These are phyloP conservation scores for Vigna angularis DNA, from an alignment of 306 rosid species.

Conservation along the genomic window DNA sequence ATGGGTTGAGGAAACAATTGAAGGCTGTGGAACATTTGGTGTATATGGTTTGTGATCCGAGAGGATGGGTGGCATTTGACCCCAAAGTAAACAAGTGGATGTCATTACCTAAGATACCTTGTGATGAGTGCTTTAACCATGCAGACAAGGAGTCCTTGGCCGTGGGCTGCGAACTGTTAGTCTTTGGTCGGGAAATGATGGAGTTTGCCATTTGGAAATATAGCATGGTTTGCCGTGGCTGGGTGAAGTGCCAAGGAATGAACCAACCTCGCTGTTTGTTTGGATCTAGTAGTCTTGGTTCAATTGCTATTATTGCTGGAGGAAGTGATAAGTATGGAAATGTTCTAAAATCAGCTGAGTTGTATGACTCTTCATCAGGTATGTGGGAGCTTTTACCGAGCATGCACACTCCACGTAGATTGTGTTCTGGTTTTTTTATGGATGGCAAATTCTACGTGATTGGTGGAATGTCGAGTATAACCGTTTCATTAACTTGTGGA, in stretches of 20 bases:
- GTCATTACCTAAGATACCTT: conserved; percentile 85
- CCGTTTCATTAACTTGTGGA: conserved; percentile 80
- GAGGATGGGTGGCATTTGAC: conserved; percentile 86
- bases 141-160: conserved; percentile 97
- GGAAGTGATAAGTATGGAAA: conserved; percentile 82
- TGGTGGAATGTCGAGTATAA: conserved; percentile 89
- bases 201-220: conserved; percentile 95
- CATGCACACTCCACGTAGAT: conserved; percentile 86
- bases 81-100: conserved; percentile 72
- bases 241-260: conserved; percentile 86
- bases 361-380: conserved; percentile 74
- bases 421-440: conserved; percentile 92
- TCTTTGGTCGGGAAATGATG: conserved; percentile 84
- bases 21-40: conserved; percentile 81
- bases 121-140: conserved; percentile 91
- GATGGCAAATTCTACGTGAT: conserved; percentile 86
- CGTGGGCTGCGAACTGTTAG: conserved; percentile 80
- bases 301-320: conserved; percentile 87
- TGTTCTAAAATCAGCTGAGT: conserved; percentile 77
- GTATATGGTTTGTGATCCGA: conserved; percentile 85
- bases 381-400: conserved; percentile 78
- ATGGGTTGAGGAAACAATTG: conserved; percentile 71
- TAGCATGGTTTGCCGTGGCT: conserved; percentile 57
- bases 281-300: conserved; percentile 85
- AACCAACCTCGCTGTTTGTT: conserved; percentile 91